These are phyloP conservation scores for Aspergillus diversus DNA, from an alignment of 495 filamentous ascomycete genomes.

Conservation along the genomic window DNA sequence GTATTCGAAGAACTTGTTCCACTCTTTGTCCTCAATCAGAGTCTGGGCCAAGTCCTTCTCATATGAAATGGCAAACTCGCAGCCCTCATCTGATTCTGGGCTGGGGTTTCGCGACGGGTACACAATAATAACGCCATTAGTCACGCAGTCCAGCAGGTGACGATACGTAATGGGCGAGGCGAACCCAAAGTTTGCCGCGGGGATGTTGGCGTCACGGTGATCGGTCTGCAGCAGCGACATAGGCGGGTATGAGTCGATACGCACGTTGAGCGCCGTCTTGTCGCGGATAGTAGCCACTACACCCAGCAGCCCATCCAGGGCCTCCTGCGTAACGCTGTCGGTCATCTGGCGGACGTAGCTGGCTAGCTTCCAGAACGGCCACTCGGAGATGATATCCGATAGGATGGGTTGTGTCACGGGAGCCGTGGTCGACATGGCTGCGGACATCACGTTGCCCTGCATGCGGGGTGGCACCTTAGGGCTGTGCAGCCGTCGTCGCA, in stretches of 20 bases:
- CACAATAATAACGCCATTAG: constrained; percentile 22
- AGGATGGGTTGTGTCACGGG: constrained; percentile 25
- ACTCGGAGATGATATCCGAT: constrained; percentile 39
- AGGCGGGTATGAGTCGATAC: constrained; percentile 25
- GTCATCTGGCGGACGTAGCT: constrained; percentile 42
- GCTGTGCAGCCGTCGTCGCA: constrained; percentile 39
- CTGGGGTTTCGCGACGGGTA: constrained; percentile 24
- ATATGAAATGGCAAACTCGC: constrained; percentile 44
- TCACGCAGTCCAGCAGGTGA: constrained; percentile 24
- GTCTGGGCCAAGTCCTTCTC: constrained; percentile 38
- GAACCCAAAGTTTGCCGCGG: constrained; percentile 30
- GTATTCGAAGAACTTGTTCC: constrained; percentile 46
- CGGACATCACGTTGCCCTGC: constrained; percentile 42
- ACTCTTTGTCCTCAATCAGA: constrained; percentile 44
- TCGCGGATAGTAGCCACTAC: constrained; percentile 41
- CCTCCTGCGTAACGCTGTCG: constrained; percentile 36
- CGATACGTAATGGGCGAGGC: constrained; percentile 26
- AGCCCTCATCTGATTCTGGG: constrained; percentile 42
- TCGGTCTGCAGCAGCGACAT: constrained; percentile 32
- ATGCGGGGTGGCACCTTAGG: constrained; percentile 34
- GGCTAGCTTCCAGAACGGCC: constrained; percentile 40
- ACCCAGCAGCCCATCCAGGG: constrained; percentile 30
- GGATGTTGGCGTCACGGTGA: constrained; percentile 29
- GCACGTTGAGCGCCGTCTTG: constrained; percentile 33
- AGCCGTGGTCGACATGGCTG: constrained; percentile 24